These are phyloP conservation scores for Thalassiosira profunda DNA, from an alignment of 108 stramenopile species.

Conservation along the genomic window DNA sequence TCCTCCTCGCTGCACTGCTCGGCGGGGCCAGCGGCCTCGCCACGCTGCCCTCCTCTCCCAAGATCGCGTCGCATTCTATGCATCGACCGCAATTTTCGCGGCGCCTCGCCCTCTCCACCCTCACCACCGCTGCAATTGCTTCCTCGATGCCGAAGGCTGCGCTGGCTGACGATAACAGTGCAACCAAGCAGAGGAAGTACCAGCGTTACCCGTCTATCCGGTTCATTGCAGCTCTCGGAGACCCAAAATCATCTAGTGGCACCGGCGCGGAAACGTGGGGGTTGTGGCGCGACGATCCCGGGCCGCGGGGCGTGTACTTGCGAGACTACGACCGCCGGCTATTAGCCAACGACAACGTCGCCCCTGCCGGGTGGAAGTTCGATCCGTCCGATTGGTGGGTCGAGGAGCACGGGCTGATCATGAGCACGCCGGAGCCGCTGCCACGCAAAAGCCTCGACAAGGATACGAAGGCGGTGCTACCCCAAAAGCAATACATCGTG, in stretches of 20 bases:
- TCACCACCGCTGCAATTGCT: neutral
- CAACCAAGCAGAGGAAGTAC: slow-evolving; percentile 52
- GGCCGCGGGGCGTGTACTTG: slow-evolving; percentile 84
- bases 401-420: slow-evolving; percentile 80
- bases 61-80: no score
- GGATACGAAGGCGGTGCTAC: slow-evolving; percentile 48
- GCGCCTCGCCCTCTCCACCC: neutral
- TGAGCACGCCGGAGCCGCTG: slow-evolving; percentile 47
- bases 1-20: no score
- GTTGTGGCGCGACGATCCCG: slow-evolving; percentile 84
- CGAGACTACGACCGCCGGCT: slow-evolving; percentile 59
- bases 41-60: no score
- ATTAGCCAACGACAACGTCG: slow-evolving; percentile 44
- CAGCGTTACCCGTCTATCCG: slow-evolving; percentile 67
- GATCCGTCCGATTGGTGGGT: slow-evolving; percentile 85
- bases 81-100: no score
- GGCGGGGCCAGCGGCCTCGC: no score
- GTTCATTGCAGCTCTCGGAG: slow-evolving; percentile 86
- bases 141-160: neutral
- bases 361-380: slow-evolving; percentile 87
- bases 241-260: slow-evolving; percentile 63
- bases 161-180: neutral
- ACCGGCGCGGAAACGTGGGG: slow-evolving; percentile 73
- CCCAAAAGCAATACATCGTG: slow-evolving; percentile 43
- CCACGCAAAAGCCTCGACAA: slow-evolving; percentile 58